These are phyloP conservation scores for Entrophospora sp. DNA, from an alignment of 192 early-diverging fungal genomes.

Conservation along the genomic window DNA sequence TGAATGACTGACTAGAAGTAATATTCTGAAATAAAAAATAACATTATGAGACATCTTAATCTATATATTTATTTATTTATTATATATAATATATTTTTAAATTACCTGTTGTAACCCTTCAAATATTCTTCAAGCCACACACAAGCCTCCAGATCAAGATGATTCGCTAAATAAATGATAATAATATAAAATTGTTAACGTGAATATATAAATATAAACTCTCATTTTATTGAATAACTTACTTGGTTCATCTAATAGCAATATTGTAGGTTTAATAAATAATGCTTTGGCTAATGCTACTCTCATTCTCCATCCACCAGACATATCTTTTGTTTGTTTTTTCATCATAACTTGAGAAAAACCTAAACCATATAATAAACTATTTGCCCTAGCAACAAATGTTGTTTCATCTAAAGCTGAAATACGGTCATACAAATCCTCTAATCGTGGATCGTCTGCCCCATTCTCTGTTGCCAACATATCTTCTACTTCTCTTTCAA, in stretches of 20 bases:
- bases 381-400: conserved; percentile 87
- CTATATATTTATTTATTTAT: conserved; percentile 61
- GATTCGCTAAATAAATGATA: conserved; percentile 42
- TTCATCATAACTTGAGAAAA: conserved; percentile 72
- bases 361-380: conserved; percentile 91
- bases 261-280: conserved; percentile 89
- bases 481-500: conserved; percentile 90
- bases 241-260: conserved; percentile 87
- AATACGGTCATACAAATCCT: conserved; percentile 96
- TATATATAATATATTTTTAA: conserved; percentile 66
- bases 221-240: conserved; percentile 67
- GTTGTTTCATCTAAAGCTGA: conserved; percentile 86
- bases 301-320: conserved; percentile 99
- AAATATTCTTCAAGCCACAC: conserved; percentile 97
- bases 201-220: not conserved
- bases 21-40: conserved; percentile 50
- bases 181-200: not conserved
- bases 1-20: conserved; percentile 87
- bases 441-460: conserved; percentile 79
- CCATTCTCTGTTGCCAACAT: conserved; percentile 69
- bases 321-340: conserved; percentile 86
- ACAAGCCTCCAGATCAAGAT: conserved; percentile 87
- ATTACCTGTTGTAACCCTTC: conserved; percentile 46
- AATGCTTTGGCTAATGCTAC: conserved; percentile 92
- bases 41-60: too few species aligned